Conservation (phyloP, 495 filamentous ascomycete genomes). For the Xylaria cubensis region DNA sequence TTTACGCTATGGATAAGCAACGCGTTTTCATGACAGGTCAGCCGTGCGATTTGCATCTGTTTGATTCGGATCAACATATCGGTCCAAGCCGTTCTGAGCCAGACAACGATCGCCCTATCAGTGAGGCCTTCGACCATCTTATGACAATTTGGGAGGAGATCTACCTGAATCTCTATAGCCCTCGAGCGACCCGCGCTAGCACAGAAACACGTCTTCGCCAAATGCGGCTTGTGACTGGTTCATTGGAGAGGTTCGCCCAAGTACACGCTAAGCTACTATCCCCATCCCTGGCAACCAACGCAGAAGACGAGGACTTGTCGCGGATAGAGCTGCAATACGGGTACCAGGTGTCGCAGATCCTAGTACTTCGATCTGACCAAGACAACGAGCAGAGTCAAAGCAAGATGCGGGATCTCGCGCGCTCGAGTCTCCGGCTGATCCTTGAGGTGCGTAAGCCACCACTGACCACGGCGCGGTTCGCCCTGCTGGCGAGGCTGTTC, state of each 20-base stretch:
- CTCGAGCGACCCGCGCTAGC: conserved; percentile 9
- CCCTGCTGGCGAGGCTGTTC: conserved; percentile 28
- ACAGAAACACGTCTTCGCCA: conserved; percentile 7
- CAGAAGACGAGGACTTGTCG: background rate
- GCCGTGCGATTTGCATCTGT: conserved; percentile 29
- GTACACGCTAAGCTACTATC: conserved; percentile 13
- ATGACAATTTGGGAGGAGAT: conserved; percentile 35
- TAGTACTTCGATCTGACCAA: conserved; percentile 23
- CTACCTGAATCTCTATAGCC: conserved; percentile 29
- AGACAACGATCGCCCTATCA: conserved; percentile 16
- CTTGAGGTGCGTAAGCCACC: conserved; percentile 14
- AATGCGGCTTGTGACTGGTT: conserved; percentile 11
- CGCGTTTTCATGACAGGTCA: conserved; percentile 32
- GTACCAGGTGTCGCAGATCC: conserved; percentile 30
- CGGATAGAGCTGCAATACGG: conserved; percentile 30
- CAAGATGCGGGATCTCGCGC: conserved; percentile 26
- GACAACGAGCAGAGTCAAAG: conserved; percentile 17
- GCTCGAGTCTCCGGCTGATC: conserved; percentile 27
- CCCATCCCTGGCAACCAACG: background rate
- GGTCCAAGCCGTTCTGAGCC: background rate
- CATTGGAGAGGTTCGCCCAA: conserved; percentile 19
- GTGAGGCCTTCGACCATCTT: conserved; percentile 28
- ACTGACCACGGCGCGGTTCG: conserved; percentile 17
- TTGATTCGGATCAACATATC: conserved; percentile 29
- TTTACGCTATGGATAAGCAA: conserved; percentile 32